Percentiles rank a stretch among this genome's conserved stretches.
These are phyloP conservation scores for Hylodesmum podocarpum DNA, from an alignment of 306 rosid genomes.

Conservation along the genomic window DNA sequence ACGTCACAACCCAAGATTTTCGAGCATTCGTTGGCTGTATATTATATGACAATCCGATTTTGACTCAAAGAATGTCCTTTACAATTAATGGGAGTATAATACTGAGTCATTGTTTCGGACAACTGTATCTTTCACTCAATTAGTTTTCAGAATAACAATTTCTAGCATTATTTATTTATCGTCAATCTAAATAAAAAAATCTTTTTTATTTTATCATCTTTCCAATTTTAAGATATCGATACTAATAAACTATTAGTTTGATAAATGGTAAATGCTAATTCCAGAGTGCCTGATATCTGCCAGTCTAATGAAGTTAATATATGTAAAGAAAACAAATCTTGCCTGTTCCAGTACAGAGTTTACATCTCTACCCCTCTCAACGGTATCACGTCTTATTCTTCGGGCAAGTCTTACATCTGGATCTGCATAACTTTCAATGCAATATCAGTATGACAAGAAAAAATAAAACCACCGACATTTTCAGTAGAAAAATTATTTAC, in stretches of 20 bases:
- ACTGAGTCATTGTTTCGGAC: background rate
- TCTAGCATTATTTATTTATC: background rate
- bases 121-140: background rate
- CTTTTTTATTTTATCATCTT: background rate
- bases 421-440: slow-evolving; percentile 48
- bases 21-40: background rate
- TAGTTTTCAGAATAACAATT: slow-evolving; percentile 1
- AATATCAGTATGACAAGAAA: slow-evolving; percentile 24
- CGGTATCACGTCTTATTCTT: slow-evolving; percentile 85
- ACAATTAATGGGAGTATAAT: slow-evolving; percentile 7
- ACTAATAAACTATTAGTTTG: slow-evolving; percentile 3
- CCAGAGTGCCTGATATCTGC: background rate
- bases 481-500: background rate
- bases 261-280: background rate
- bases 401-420: slow-evolving; percentile 98
- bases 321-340: slow-evolving; percentile 19
- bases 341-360: slow-evolving; percentile 92
- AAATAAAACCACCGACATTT: slow-evolving; percentile 11
- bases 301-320: background rate
- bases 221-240: slow-evolving; percentile 20
- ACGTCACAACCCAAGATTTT: background rate
- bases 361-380: slow-evolving; percentile 89
- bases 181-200: background rate
- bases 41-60: background rate
- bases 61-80: slow-evolving; percentile 15